These are phyloP conservation scores for Thielaviopsis ethacetica DNA, from an alignment of 2,329 filamentous ascomycete genomes.

Conservation along the genomic window DNA sequence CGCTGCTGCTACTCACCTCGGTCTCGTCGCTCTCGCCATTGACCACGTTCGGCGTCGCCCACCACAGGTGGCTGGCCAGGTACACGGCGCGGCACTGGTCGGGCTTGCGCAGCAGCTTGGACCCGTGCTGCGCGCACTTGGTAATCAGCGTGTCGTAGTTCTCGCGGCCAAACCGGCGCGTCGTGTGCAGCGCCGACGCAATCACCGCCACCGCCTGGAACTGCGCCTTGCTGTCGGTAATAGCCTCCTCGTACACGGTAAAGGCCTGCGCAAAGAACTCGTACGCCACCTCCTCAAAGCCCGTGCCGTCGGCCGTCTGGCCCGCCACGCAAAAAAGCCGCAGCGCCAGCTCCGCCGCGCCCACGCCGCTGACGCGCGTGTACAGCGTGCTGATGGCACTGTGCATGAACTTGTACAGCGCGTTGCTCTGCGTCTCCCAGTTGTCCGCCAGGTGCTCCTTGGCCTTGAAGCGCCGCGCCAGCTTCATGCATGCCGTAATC, in stretches of 20 bases:
- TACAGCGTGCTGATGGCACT: constrained; percentile 75
- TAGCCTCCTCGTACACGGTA: constrained; percentile 90
- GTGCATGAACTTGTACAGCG: constrained; percentile 92
- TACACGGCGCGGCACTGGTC: constrained; percentile 97
- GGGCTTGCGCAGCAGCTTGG: constrained; percentile 91
- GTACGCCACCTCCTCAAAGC: constrained; percentile 90
- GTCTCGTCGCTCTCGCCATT: constrained; percentile 69
- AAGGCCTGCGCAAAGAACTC: constrained; percentile 98
- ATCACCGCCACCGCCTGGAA: constrained; percentile 97
- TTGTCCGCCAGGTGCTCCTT: constrained; percentile 67
- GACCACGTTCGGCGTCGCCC: constrained; percentile 70
- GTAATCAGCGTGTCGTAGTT: constrained; percentile 98
- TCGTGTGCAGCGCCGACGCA: constrained; percentile 74
- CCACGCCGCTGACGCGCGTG: constrained; percentile 59
- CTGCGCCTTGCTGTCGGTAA: constrained; percentile 89
- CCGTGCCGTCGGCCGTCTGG: constrained; percentile 78
- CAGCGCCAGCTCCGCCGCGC: constrained; percentile 73
- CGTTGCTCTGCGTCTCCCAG: constrained; percentile 49
- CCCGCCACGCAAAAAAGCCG: constrained; percentile 84
- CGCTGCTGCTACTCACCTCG: constrained; percentile 57
- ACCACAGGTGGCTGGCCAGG: constrained; percentile 92
- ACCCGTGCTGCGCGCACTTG: constrained; percentile 90
- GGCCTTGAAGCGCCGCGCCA: constrained; percentile 75
- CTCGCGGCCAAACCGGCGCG: constrained; percentile 81
- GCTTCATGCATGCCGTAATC: constrained; percentile 75